A percentile compares a stretch with the other conserved stretches of the same genome.
These are phyloP conservation scores for Paxillus rubicundulus DNA, from an alignment of 768 basidiomycete species.

Conservation along the genomic window DNA sequence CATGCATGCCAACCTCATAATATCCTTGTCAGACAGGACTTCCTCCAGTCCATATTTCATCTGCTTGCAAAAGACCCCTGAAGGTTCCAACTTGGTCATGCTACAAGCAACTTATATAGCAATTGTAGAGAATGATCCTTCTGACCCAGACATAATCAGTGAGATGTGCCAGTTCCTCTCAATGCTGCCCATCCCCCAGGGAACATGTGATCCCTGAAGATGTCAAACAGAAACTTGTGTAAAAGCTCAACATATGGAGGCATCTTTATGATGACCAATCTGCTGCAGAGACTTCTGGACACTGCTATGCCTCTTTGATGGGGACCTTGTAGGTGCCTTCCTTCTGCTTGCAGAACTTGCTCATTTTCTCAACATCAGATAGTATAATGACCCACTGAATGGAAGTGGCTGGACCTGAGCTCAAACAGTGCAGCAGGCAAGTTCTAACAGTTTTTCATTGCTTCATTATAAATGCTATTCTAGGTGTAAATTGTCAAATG, in stretches of 20 bases:
- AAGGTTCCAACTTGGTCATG: constrained; percentile 32
- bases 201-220: constrained; percentile 30
- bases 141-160: constrained; percentile 23
- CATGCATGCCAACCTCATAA: background rate
- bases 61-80: constrained; percentile 34
- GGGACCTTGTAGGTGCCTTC: constrained; percentile 26
- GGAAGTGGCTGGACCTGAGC: constrained; percentile 12
- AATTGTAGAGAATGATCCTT: constrained; percentile 5
- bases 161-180: constrained; percentile 41
- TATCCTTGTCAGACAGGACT: background rate
- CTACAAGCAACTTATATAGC: constrained; percentile 39
- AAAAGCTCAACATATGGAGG: constrained; percentile 34
- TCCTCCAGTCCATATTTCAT: constrained; percentile 39
- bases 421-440: constrained; percentile 40
- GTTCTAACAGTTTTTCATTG: constrained; percentile 2
- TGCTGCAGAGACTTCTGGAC: constrained; percentile 33
- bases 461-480: background rate
- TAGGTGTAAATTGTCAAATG: constrained; percentile 46
- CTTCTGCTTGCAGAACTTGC: background rate
- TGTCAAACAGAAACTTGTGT: constrained; percentile 33
- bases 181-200: constrained; percentile 40
- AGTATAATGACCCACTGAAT: constrained; percentile 28
- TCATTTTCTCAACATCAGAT: background rate
- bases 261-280: constrained; percentile 27
- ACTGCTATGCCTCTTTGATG: constrained; percentile 35